A percentile compares a stretch with the other conserved stretches of the same genome.
phyloP scores from a whole-genome alignment of 2,329 filamentous ascomycete genomes.

The Tolypocladium cylindrosporum region DNA sequence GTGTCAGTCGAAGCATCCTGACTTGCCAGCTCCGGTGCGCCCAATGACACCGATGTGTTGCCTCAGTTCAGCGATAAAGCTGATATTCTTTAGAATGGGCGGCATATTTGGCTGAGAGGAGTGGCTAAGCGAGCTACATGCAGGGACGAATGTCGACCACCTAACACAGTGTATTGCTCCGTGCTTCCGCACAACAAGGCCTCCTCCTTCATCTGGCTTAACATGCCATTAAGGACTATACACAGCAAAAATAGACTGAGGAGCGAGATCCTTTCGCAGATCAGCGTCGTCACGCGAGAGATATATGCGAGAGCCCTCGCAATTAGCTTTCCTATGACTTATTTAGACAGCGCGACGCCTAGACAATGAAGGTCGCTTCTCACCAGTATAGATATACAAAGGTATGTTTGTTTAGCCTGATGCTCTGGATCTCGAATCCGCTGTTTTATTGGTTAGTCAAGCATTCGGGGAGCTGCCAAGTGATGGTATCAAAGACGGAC shows the following conservation, averaged over 20 bases:
- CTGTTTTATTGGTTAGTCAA: neutral
- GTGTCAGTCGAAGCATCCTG: no score
- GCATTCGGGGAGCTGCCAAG: neutral
- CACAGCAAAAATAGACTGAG: neutral
- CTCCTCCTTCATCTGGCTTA: neutral
- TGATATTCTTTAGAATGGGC: no score
- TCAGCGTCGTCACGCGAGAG: neutral
- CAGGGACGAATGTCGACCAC: no score
- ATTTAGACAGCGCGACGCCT: neutral
- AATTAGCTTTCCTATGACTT: neutral
- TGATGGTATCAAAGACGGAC: neutral
- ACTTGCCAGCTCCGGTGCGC: no score
- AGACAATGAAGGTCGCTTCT: neutral
- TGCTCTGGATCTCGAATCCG: neutral
- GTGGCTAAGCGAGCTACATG: no score
- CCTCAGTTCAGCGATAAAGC: no score
- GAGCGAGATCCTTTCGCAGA: neutral
- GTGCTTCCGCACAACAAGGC: neutral
- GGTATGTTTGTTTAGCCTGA: neutral
- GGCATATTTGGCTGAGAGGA: no score
- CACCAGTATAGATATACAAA: neutral
- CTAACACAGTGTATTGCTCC: no score
- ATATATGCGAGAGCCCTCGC: neutral
- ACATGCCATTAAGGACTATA: neutral
- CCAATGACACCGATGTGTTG: no score